A percentile compares a stretch with the other conserved stretches of the same genome.
These are phyloP conservation scores for Cercis canadensis DNA, from an alignment of 306 rosid genomes.

Conservation along the genomic window DNA sequence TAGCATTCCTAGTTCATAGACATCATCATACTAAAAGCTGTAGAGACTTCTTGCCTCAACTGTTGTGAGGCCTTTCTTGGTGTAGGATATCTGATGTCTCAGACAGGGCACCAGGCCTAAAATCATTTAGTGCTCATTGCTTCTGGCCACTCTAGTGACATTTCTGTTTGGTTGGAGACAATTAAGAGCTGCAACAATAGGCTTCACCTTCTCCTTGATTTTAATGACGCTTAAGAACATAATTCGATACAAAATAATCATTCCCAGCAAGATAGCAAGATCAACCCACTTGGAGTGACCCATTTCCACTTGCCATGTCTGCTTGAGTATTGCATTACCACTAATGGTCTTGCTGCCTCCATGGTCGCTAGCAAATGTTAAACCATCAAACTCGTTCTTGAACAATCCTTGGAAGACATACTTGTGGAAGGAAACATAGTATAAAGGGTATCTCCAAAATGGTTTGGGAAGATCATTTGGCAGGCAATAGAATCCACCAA, in stretches of 20 bases:
- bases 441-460: constrained; percentile 66
- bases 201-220: constrained; percentile 54
- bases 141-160: too few species aligned
- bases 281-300: constrained; percentile 72
- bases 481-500: constrained; percentile 49
- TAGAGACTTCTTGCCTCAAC: too few species aligned
- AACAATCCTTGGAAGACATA: constrained; percentile 70
- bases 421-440: constrained; percentile 58
- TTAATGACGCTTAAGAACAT: constrained; percentile 56
- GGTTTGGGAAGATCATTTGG: constrained; percentile 59
- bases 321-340: constrained; percentile 50
- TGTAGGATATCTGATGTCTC: too few species aligned
- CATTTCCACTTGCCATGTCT: constrained; percentile 51
- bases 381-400: constrained; percentile 68
- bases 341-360: background rate
- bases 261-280: constrained; percentile 59
- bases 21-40: too few species aligned
- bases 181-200: constrained; percentile 2
- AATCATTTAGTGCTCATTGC: too few species aligned
- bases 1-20: too few species aligned
- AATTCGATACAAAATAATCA: constrained; percentile 59
- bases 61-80: too few species aligned
- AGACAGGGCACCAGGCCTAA: too few species aligned
- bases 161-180: too few species aligned
- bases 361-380: constrained; percentile 6